Conservation (phyloP, 495 filamentous ascomycete species). For the Coniosporium apollinis region DNA sequence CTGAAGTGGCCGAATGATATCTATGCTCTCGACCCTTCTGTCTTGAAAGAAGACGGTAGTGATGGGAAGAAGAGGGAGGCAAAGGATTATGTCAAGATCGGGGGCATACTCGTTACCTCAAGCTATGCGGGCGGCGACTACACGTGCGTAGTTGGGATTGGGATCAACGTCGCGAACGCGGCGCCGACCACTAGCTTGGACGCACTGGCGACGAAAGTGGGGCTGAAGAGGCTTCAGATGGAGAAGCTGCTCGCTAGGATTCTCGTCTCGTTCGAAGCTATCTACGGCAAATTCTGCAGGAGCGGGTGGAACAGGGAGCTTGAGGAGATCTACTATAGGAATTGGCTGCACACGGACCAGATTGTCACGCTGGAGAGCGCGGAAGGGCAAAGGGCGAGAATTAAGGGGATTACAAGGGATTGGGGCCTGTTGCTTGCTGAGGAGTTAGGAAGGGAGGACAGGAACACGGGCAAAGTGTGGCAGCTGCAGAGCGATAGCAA, state of each 20-base stretch:
- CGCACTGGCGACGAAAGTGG: constrained; percentile 30
- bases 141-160: constrained; percentile 77
- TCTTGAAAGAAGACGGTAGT: background rate
- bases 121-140: constrained; percentile 62
- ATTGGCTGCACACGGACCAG: constrained; percentile 87
- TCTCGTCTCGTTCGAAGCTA: constrained; percentile 56
- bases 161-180: constrained; percentile 73
- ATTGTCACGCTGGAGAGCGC: constrained; percentile 77
- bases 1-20: constrained; percentile 98
- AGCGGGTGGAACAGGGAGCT: constrained; percentile 56
- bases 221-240: constrained; percentile 40
- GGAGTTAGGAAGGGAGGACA: constrained; percentile 57
- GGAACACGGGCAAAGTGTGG: constrained; percentile 59
- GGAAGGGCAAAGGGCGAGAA: constrained; percentile 58
- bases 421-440: constrained; percentile 74
- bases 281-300: constrained; percentile 58
- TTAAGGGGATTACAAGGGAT: constrained; percentile 77
- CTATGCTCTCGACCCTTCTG: constrained; percentile 53
- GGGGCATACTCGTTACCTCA: constrained; percentile 85
- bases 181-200: constrained; percentile 79
- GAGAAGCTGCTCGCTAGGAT: constrained; percentile 79
- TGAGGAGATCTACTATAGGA: constrained; percentile 62
- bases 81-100: constrained; percentile 71
- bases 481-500: constrained; percentile 92
- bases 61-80: constrained; percentile 29